These are phyloP conservation scores for Boletus rufocinnamomeus DNA, from an alignment of 768 basidiomycete genomes.

Conservation along the genomic window DNA sequence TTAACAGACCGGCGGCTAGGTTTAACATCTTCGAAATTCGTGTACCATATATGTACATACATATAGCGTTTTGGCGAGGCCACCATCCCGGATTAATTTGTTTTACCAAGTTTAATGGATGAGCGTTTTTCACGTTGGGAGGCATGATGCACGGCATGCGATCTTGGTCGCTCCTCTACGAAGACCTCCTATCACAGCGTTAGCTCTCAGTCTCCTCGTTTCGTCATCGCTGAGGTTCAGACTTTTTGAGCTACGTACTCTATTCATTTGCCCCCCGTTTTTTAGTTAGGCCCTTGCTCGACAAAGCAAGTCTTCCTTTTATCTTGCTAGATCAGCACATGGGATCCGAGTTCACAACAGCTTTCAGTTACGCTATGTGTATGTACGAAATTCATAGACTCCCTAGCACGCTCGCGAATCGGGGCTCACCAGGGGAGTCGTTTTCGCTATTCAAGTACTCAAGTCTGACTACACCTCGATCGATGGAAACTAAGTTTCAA, in stretches of 20 bases:
- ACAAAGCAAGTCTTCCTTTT: not conserved
- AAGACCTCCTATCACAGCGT: no score
- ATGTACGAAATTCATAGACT: no score
- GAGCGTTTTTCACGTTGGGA: not conserved
- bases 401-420: not conserved
- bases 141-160: not conserved
- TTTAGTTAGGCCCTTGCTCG: not conserved
- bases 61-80: not conserved
- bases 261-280: not conserved
- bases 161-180: not conserved
- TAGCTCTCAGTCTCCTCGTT: no score
- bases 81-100: not conserved
- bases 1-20: not conserved
- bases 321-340: not conserved
- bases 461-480: not conserved
- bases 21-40: not conserved
- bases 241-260: not conserved
- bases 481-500: no score
- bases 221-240: not conserved
- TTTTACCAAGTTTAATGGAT: not conserved
- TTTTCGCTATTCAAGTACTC: not conserved
- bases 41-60: not conserved
- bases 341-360: not conserved
- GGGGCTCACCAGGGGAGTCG: no score
- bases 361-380: no score